Evolutionary conservation across 139 green algal species (phyloP), one percentile per base, ranked within the genome.

Genomic region (Coelastrella sp.): DNA sequence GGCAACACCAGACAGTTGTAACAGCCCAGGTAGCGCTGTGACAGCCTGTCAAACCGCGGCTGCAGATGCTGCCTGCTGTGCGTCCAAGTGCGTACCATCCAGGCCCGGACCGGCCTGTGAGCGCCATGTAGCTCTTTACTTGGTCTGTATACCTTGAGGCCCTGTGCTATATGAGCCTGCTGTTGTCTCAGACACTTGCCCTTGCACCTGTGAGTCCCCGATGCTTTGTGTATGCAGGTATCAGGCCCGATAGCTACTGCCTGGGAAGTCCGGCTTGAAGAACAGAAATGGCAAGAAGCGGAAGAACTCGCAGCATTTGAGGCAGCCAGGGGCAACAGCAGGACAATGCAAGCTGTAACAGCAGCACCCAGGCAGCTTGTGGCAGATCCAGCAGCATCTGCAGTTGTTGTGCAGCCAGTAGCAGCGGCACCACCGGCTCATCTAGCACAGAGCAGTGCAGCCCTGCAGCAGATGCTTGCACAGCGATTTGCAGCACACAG

Each of bases 201-300:
- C 68, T 19, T 65, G 6, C 6, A 19, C 71, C 19, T 11, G 16
- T 11, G 23, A 54, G 16, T 47, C 32, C 32, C 32, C 1, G 32
- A 47, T 47, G 32, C 32, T 47, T 47, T 47, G 32, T 47, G 32
- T 47, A 47, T 22, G 3, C 58, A 90, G 74, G 60, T 90, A 19
- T 75, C 58, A 65, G 85, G 66, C 0, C 73, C 85, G 20, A 90
- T 90, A 4, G 7, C 64, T n/a, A 90, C 85, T 76, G 85, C 85
- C 7, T 90, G 85, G 85, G 85, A 90, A 58, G 85, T 90, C 16
- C 85, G 76, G 74, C 73, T 88, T 7, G 83, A 88, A 19, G 83
- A 88, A 73, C 83, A 88, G 47, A 88, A 88, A 22, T 80, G 82
- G 82, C 32, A 87, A 56, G 82, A 87, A 65, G 82, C 82, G 54